These are phyloP conservation scores for Boletus tomentosulus DNA, from an alignment of 768 basidiomycete species.

Conservation along the genomic window DNA sequence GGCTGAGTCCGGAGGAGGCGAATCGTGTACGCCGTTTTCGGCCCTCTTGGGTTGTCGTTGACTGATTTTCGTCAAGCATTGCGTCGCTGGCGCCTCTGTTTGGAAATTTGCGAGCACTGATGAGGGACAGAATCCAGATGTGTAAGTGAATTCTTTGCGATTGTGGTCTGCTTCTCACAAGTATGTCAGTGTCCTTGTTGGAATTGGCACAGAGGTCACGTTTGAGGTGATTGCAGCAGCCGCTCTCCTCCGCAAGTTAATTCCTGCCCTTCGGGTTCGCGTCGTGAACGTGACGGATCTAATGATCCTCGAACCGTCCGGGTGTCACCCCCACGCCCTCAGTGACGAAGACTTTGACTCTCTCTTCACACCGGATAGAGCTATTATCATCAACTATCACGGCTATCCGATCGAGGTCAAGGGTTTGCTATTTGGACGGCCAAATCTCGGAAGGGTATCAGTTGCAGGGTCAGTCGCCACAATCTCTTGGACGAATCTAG, in stretches of 20 bases:
- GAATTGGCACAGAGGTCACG: slow-evolving; percentile 84
- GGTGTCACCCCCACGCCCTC: slow-evolving; percentile 74
- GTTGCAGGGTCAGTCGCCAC: slow-evolving; percentile 44
- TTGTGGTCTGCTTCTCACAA: slow-evolving; percentile 1
- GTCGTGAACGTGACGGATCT: slow-evolving; percentile 90
- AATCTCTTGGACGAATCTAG: background rate
- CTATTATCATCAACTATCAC: slow-evolving; percentile 81
- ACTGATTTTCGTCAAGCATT: slow-evolving; percentile 48
- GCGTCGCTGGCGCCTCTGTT: slow-evolving; percentile 80
- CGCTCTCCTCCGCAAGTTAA: slow-evolving; percentile 64
- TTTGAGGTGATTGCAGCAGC: slow-evolving; percentile 88
- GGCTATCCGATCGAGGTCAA: slow-evolving; percentile 72
- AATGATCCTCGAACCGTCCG: slow-evolving; percentile 71
- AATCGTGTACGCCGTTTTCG: slow-evolving; percentile 41
- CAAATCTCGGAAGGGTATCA: slow-evolving; percentile 43
- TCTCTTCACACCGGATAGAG: slow-evolving; percentile 68
- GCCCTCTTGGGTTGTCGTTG: background rate
- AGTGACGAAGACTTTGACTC: slow-evolving; percentile 55
- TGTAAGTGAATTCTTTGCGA: slow-evolving; percentile 37
- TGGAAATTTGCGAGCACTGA: slow-evolving; percentile 83
- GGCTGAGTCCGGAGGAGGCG: slow-evolving; percentile 74
- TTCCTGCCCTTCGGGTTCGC: slow-evolving; percentile 72
- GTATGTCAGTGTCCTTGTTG: slow-evolving; percentile 62
- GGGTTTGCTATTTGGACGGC: slow-evolving; percentile 59
- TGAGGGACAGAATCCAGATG: slow-evolving; percentile 66